phyloP scores from a whole-genome alignment of 2,329 filamentous ascomycete genomes.

The Aspergillus caelatus region DNA sequence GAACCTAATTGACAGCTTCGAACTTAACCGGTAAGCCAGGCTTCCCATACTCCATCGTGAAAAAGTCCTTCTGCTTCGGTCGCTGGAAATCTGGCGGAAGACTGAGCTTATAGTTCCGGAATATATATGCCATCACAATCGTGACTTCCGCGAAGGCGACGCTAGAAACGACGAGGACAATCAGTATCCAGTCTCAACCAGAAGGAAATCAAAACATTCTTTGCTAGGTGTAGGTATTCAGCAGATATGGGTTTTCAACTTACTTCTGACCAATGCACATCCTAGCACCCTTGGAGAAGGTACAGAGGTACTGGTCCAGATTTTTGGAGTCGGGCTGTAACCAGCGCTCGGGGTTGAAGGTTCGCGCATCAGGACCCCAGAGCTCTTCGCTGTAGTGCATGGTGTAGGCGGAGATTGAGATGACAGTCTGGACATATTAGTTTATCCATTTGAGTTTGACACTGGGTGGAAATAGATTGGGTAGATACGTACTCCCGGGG shows the following conservation, averaged over 20 bases:
- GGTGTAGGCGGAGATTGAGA: constrained; percentile 10
- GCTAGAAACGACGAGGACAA: not conserved
- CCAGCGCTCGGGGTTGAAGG: constrained; percentile 11
- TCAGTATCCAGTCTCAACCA: not conserved
- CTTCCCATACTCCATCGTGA: not conserved
- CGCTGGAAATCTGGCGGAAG: not conserved
- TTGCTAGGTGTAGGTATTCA: no score
- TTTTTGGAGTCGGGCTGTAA: constrained; percentile 2
- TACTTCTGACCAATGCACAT: not conserved
- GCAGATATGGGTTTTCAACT: not conserved
- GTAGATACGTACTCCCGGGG: constrained; percentile 5
- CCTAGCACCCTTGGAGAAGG: not conserved
- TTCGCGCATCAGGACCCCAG: constrained; percentile 11
- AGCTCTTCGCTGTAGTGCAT: constrained; percentile 9
- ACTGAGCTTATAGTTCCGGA: not conserved
- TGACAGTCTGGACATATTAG: constrained; percentile 2
- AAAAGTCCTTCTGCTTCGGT: not conserved
- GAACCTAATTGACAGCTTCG: not conserved
- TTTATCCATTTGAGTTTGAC: not conserved
- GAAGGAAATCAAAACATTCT: not conserved
- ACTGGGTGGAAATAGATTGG: not conserved
- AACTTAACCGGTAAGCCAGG: not conserved
- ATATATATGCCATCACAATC: not conserved
- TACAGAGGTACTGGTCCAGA: not conserved
- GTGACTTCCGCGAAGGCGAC: not conserved